Conservation (phyloP, 495 filamentous ascomycete genomes). For the Neurospora discreta region DNA sequence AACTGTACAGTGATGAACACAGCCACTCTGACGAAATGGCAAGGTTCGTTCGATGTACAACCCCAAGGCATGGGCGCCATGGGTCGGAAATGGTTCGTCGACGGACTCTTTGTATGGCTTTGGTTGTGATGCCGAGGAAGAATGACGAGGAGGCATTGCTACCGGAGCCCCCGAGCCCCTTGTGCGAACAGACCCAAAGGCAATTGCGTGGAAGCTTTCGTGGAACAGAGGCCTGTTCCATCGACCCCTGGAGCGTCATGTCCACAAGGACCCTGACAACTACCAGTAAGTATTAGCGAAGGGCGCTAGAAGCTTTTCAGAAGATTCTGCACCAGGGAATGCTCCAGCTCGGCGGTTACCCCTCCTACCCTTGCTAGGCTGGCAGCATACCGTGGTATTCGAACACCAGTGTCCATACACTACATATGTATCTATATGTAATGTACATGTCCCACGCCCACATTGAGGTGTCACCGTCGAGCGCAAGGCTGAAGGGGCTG, state of each 20-base stretch:
- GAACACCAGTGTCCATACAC: background rate
- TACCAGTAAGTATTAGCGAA: constrained; percentile 1
- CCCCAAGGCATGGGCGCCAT: background rate
- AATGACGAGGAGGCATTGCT: background rate
- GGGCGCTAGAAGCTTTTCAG: constrained; percentile 11
- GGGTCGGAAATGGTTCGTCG: background rate
- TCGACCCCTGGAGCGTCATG: background rate
- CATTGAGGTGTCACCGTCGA: background rate
- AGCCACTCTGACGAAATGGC: background rate
- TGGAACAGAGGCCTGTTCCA: background rate
- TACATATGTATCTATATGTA: no score
- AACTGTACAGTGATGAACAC: background rate
- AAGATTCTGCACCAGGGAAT: constrained; percentile 6
- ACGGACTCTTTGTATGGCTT: background rate
- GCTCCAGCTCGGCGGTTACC: background rate
- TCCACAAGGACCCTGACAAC: no score
- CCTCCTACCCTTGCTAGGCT: background rate
- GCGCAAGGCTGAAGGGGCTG: background rate
- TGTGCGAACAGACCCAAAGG: background rate
- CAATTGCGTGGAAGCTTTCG: background rate
- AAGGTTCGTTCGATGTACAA: background rate
- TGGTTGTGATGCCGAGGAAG: background rate
- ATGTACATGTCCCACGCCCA: background rate
- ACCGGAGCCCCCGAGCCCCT: background rate
- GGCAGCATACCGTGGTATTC: background rate